Conservation (phyloP, 2,329 filamentous ascomycete species). For the Pyricularia pennisetigena region DNA sequence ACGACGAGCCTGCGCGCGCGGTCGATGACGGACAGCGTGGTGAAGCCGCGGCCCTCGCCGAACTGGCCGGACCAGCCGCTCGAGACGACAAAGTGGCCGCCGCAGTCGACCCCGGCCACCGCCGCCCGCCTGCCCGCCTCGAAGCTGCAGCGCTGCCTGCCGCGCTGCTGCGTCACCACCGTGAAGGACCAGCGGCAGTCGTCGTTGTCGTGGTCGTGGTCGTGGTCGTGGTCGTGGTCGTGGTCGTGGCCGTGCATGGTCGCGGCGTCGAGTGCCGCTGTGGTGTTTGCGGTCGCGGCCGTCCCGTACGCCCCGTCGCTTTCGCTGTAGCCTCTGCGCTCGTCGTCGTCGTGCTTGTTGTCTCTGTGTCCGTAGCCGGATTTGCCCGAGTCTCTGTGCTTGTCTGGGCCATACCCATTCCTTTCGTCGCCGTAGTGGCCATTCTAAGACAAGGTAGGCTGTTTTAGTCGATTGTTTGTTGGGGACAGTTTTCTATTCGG, state of each 20-base stretch:
- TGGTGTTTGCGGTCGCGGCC: neutral
- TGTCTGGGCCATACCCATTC: neutral
- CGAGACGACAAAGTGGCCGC: slow-evolving; percentile 39
- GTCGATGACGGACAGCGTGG: slow-evolving; percentile 41
- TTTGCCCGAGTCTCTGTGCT: neutral
- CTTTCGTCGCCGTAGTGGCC: neutral
- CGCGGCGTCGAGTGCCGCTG: too few relatives aligned
- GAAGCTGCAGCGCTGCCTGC: neutral
- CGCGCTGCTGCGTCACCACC: neutral
- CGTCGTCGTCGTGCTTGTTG: neutral
- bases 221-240: neutral
- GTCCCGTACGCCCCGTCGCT: neutral
- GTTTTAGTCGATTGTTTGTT: neutral
- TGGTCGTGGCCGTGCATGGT: too few relatives aligned
- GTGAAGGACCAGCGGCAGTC: neutral
- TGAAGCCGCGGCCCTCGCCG: slow-evolving; percentile 41
- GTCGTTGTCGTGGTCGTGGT: neutral
- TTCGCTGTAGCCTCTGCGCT: neutral
- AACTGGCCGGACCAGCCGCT: slow-evolving; percentile 47
- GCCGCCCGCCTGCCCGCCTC: neutral
- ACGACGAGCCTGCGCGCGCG: slow-evolving; percentile 30
- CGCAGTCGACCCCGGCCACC: neutral
- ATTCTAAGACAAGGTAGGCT: neutral
- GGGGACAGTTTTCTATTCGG: neutral
- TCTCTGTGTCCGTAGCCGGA: neutral